Evolutionary conservation across 2,329 filamentous ascomycete species (phyloP), one percentile per base, ranked within the genome.

Genomic region (Cladosporium sp.): DNA sequence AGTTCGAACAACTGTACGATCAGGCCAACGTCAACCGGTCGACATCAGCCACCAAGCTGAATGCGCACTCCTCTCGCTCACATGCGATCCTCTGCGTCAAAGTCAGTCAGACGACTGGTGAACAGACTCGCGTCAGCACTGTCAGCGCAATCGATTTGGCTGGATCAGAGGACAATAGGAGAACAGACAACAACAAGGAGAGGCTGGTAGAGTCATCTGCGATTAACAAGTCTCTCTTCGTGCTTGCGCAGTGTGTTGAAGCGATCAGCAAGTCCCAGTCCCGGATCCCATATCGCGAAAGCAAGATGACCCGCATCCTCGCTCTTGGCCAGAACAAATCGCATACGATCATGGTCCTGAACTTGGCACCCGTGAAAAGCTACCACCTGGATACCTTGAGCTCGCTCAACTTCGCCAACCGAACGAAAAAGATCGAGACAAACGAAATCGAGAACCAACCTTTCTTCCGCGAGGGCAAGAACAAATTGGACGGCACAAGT

Each of bases 1-100:
- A 99, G 75, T 94, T 99, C 68, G 99, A 99, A 94, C 92, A 97
- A 69, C 97, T 99, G 84, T 97, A 99, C 70, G 88, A 99, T 59
- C 85, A 87, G 71, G 94, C 94, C 63, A 99, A 99, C 74, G 90
- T 95, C 67, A 91, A 88, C 74, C 88, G 94, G 43, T 99, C 94
- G 2, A 94, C 97, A 73, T 97, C 94, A 0, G 93, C 94, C 1
- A 99, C 94, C 6, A 92, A 93, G 76, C 94, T 94, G 66, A 99
- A 99, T 72, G 93, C 94, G n/a, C 97, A 93, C 0, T 99, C 94
- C 0, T 99, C 94, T 12, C 88, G 94, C 73, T 99, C 94, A 1
- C 94, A 99, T 71, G 94, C 94, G 11, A 94, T 99, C 15, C 84
- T 99, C 1, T 94, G 99, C 73, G 96, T 99, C 78, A 99, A 99